Evolutionary conservation across 768 basidiomycete genomes (phyloP).

Genomic region (Pulveroboletus sp.): DNA sequence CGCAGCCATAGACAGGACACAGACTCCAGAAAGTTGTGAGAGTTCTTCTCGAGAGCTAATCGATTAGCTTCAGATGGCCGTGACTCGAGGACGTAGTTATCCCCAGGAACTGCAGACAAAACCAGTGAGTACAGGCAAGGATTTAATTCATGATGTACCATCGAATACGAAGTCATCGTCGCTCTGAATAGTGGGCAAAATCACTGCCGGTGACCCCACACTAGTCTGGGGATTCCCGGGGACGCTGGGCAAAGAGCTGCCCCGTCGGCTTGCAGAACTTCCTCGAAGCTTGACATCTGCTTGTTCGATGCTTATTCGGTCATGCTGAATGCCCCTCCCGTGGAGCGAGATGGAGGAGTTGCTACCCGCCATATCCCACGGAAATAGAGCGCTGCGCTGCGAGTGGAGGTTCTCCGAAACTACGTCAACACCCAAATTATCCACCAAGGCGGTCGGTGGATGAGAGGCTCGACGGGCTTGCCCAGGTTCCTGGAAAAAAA

Average conservation of each 20-base stretch:
- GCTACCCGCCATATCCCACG: conserved; percentile 79
- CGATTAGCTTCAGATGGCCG: conserved; percentile 57
- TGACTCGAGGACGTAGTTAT: conserved; percentile 38
- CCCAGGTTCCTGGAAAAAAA: conserved; percentile 68
- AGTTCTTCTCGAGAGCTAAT: conserved; percentile 68
- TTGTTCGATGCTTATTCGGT: conserved; percentile 47
- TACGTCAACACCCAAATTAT: conserved; percentile 47
- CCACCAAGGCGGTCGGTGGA: conserved; percentile 49
- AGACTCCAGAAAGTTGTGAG: conserved; percentile 79
- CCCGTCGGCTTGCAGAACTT: conserved; percentile 53
- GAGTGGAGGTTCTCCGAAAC: conserved; percentile 44
- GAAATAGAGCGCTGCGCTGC: conserved; percentile 70
- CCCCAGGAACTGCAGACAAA: conserved; percentile 25
- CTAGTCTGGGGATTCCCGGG: conserved; percentile 41
- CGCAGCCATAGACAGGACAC: conserved; percentile 16
- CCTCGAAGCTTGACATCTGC: conserved; percentile 54
- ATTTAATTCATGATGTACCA: conserved; percentile 37
- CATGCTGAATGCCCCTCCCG: conserved; percentile 34
- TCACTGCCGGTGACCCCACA: conserved; percentile 50
- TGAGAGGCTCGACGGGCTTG: conserved; percentile 76
- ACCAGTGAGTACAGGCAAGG: conserved; percentile 11
- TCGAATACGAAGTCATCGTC: conserved; percentile 70
- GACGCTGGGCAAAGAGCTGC: conserved; percentile 56
- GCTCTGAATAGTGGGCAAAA: conserved; percentile 37
- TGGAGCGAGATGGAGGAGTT: conserved; percentile 53